Conservation (phyloP, 1,139 yeast genomes). For the Geotrichum bryndzae region DNA sequence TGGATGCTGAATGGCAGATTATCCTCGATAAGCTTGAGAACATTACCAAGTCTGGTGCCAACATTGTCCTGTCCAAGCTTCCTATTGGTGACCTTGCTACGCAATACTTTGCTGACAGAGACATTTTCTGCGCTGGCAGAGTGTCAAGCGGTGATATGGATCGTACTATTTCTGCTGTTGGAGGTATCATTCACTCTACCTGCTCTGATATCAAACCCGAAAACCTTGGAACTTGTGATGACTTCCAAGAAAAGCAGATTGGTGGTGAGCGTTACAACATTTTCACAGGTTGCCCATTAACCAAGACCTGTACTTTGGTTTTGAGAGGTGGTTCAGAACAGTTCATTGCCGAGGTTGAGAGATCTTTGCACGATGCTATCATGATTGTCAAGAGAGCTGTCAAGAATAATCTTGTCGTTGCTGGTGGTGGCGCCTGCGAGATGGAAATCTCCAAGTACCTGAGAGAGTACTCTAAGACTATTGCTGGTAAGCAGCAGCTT, state of each 20-base stretch:
- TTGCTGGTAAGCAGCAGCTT: conserved; percentile 94
- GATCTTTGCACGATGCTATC: conserved; percentile 95
- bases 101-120: conserved; percentile 93
- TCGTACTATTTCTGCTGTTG: conserved; percentile 89
- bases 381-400: conserved; percentile 97
- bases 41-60: conserved; percentile 79
- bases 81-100: conserved; percentile 99
- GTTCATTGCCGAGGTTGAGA: conserved; percentile 95
- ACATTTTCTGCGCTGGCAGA: conserved; percentile 96
- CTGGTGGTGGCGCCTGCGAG: conserved; percentile 99
- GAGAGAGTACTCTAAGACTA: conserved; percentile 78
- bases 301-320: conserved; percentile 87
- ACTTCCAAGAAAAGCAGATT: conserved; percentile 87
- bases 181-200: conserved; percentile 86
- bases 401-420: conserved; percentile 79
- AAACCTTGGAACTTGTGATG: conserved; percentile 80
- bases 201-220: conserved; percentile 65
- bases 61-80: conserved; percentile 84
- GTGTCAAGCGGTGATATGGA: conserved; percentile 85
- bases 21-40: conserved; percentile 81
- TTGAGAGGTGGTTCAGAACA: conserved; percentile 98
- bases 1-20: conserved; percentile 97
- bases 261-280: conserved; percentile 93
- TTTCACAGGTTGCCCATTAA: conserved; percentile 86
- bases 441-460: conserved; percentile 90